These are phyloP conservation scores for Talaromyces funiculosus DNA, from an alignment of 2,329 filamentous ascomycete species.

Conservation along the genomic window DNA sequence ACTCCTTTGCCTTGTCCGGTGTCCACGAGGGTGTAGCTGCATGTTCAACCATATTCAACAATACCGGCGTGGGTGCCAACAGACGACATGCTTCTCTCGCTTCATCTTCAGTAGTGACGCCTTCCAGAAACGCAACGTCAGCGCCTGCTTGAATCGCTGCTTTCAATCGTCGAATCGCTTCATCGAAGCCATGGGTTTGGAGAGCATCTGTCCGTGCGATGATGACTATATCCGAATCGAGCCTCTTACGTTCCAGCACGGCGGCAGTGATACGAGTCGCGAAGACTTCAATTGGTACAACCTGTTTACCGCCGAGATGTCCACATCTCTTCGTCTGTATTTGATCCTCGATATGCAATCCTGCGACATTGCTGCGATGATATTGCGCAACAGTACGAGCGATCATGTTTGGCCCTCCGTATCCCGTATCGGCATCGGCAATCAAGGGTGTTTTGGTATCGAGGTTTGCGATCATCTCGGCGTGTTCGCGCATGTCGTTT, in stretches of 20 bases:
- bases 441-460: background rate
- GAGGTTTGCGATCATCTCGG: background rate
- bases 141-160: background rate
- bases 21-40: background rate
- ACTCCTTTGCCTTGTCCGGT: background rate
- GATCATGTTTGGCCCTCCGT: background rate
- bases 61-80: background rate
- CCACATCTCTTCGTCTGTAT: background rate
- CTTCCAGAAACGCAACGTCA: background rate
- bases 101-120: background rate
- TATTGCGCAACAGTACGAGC: background rate
- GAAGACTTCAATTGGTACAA: background rate
- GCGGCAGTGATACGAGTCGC: constrained; percentile 33
- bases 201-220: constrained; percentile 30
- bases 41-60: background rate
- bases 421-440: background rate
- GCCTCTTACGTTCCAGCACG: constrained; percentile 47
- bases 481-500: background rate
- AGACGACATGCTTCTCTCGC: background rate
- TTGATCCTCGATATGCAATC: background rate
- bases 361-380: background rate
- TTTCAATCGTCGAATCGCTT: constrained; percentile 29
- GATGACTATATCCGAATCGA: constrained; percentile 24
- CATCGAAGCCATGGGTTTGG: constrained; percentile 33
- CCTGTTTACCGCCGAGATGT: background rate